Base-by-base conservation (phyloP, 2,329 filamentous ascomycete species). In the Xylaria sp. region DNA sequence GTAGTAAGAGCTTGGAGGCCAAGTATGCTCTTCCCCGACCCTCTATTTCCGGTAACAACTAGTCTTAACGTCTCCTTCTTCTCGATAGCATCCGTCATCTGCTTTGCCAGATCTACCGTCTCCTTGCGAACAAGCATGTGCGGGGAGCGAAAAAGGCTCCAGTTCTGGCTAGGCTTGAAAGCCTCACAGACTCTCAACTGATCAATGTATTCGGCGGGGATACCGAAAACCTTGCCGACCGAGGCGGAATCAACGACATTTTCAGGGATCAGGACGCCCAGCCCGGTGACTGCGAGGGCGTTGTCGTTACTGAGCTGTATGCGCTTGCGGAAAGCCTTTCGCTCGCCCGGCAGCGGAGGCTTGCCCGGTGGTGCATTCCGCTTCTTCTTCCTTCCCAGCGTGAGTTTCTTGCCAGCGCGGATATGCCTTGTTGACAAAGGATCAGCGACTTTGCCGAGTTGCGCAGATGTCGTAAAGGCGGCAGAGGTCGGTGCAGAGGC, bases 251-350 rank as follows among this genome's bases (percentile, higher is more conserved):
- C 79, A 17, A 83, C 76, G 78, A 89, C 79, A 45, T 83, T 84
- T 65, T 84, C 80, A 9, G 78, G 74, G 12, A 78, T 82, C 57
- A 96, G 73, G 51, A 89, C 84, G 63, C 83, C 78, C 69, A 96
- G 82, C 11, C 87, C 90, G 23, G 82, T 74, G 7, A 98, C 90
- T 63, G 89, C 87, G 38, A 97, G 81, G 52, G 95, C 95, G 79
- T 97, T 98, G 77, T 92, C 91, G 80, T 98, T 99, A 82, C 90
- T 94, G 64, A 99, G 87, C 63, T 96, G 88, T 72, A 99, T 92
- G 70, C 92, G 88, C 82, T 96, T 97, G 68, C 93, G 89, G 74
- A 92, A 83, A 28, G 92, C 91, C 79, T 93, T 96, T 69, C 94
- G 88, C 82, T 97, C 94, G 68, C 94, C 94, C 2, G 87, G 83